Evolutionary conservation across 345 rosid genomes (phyloP).

Genomic region (Hibiscus syriacus): DNA sequence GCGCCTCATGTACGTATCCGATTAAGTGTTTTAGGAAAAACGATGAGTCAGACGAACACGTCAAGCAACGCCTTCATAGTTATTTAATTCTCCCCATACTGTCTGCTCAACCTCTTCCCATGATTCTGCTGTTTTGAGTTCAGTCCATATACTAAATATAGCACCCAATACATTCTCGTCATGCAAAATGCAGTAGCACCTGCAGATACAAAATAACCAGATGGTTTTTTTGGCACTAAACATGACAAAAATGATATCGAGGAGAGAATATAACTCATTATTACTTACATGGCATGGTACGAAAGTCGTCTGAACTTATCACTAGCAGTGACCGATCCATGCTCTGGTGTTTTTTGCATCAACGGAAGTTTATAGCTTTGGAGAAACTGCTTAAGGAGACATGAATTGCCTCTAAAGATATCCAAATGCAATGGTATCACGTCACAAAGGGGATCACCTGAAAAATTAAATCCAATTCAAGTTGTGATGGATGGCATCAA

Average conservation of each 20-base stretch:
- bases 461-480: constrained; percentile 20
- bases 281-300: constrained; percentile 82
- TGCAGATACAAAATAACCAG: constrained; percentile 20
- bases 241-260: background rate
- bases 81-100: constrained; percentile 75
- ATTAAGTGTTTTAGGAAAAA: background rate
- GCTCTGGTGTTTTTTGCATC: constrained; percentile 25
- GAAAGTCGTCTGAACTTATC: constrained; percentile 50
- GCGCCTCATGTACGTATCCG: background rate
- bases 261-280: background rate
- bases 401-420: constrained; percentile 64
- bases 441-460: constrained; percentile 83
- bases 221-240: background rate
- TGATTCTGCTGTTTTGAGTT: constrained; percentile 47
- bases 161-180: constrained; percentile 85
- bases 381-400: constrained; percentile 55
- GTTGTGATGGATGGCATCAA: background rate
- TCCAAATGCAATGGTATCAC: constrained; percentile 76
- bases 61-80: constrained; percentile 28
- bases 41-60: background rate
- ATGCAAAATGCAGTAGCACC: constrained; percentile 88
- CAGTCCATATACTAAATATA: constrained; percentile 69
- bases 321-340: constrained; percentile 16
- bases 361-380: constrained; percentile 72
- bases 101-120: constrained; percentile 84